Conservation (phyloP, 176 grass and related monocot species). For the Oryza punctata region DNA sequence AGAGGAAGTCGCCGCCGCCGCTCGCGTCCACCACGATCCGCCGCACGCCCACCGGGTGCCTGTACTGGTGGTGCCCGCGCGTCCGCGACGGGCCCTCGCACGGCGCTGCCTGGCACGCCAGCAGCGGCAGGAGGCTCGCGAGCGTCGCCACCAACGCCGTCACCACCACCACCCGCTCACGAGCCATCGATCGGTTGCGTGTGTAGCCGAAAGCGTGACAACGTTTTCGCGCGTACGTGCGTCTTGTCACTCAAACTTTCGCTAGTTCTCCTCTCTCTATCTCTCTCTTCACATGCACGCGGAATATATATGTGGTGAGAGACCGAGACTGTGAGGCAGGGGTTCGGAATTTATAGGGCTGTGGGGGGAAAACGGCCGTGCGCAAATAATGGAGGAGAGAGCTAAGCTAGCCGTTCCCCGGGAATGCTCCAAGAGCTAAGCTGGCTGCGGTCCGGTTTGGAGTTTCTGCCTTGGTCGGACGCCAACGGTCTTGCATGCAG, state of each 20-base stretch:
- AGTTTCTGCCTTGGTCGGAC: conserved; percentile 32
- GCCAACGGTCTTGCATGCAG: conserved; percentile 49
- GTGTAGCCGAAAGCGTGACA: neutral
- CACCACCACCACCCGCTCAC: neutral
- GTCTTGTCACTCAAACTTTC: too few species aligned
- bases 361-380: neutral
- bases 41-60: conserved; percentile 56
- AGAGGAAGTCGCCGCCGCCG: conserved; percentile 80
- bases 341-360: conserved; percentile 43
- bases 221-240: neutral
- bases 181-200: conserved; percentile 23
- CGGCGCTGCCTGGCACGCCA: conserved; percentile 21
- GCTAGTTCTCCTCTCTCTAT: neutral
- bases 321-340: neutral
- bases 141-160: neutral
- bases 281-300: conserved; percentile 48
- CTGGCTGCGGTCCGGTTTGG: conserved; percentile 17
- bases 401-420: neutral
- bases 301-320: neutral
- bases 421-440: conserved; percentile 33
- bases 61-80: conserved; percentile 45
- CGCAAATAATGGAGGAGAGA: conserved; percentile 41
- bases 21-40: conserved; percentile 72
- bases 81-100: conserved; percentile 26
- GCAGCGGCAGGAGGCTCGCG: conserved; percentile 33